These are phyloP conservation scores for Aspergillus candidus DNA, from an alignment of 2,329 filamentous ascomycete genomes.

Conservation along the genomic window DNA sequence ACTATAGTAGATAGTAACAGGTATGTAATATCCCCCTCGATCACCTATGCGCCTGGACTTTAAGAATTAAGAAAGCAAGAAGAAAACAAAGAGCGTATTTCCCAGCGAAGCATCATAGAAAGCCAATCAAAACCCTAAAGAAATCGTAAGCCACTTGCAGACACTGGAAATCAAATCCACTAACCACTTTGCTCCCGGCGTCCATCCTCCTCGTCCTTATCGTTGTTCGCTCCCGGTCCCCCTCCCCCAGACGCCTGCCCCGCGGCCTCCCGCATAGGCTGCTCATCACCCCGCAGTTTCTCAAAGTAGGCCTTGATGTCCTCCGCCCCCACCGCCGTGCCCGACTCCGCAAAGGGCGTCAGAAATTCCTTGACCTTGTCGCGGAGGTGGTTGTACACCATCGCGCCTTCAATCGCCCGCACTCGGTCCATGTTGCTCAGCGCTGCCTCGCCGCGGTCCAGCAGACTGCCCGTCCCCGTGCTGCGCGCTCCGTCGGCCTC, in stretches of 20 bases:
- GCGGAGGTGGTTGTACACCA: conserved; percentile 95
- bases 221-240: too few relatives aligned
- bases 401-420: conserved; percentile 88
- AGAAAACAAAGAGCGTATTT: too few relatives aligned
- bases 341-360: conserved; percentile 87
- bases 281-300: conserved; percentile 80
- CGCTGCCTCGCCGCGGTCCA: conserved; percentile 88
- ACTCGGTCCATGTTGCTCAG: conserved; percentile 89
- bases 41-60: too few relatives aligned
- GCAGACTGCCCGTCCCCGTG: conserved; percentile 68
- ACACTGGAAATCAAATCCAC: too few relatives aligned
- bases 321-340: conserved; percentile 80
- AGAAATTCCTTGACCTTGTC: conserved; percentile 95
- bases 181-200: too few relatives aligned
- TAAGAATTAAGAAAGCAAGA: too few relatives aligned
- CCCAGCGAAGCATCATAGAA: too few relatives aligned
- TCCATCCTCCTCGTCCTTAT: too few relatives aligned
- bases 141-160: too few relatives aligned
- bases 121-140: too few relatives aligned
- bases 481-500: conserved; percentile 46
- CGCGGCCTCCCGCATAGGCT: conserved; percentile 61
- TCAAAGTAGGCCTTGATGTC: conserved; percentile 97
- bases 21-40: too few relatives aligned
- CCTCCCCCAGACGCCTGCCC: conserved; percentile 40
- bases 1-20: too few relatives aligned